Evolutionary conservation across 805 yeast genomes (phyloP).

Genomic region (Wickerhamomyces tratensis): DNA sequence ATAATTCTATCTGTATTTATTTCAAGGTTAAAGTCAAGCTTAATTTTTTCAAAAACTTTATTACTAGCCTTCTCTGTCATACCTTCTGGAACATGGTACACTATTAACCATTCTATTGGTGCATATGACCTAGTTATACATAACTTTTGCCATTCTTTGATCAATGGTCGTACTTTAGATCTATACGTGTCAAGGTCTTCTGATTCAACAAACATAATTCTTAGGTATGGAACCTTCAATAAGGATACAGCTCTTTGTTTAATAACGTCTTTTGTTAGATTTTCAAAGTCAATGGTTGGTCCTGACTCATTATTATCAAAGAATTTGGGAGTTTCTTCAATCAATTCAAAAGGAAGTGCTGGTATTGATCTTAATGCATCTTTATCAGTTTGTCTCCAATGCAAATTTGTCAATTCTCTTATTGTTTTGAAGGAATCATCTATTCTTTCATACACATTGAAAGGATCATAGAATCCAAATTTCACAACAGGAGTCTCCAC

Average conservation of each 20-base stretch:
- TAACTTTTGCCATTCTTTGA: conserved; percentile 67
- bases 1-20: conserved; percentile 25
- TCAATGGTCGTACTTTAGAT: conserved; percentile 69
- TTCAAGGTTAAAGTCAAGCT: conserved; percentile 34
- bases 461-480: conserved; percentile 71
- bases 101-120: conserved; percentile 53
- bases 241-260: neutral
- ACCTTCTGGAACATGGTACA: conserved; percentile 38
- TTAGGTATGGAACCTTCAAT: conserved; percentile 38
- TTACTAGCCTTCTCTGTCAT: conserved; percentile 31
- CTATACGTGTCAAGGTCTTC: conserved; percentile 68
- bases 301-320: conserved; percentile 10
- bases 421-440: conserved; percentile 31
- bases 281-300: neutral
- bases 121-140: conserved; percentile 26
- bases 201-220: conserved; percentile 60
- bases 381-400: conserved; percentile 47
- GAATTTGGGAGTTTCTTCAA: conserved; percentile 45
- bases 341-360: conserved; percentile 38
- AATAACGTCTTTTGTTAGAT: neutral
- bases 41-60: conserved; percentile 44
- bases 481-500: conserved; percentile 7
- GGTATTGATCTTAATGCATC: conserved; percentile 59
- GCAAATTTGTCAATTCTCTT: conserved; percentile 54
- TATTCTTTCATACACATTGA: conserved; percentile 40